phyloP scores from a whole-genome alignment of 306 rosid species.

The Rubus idaeus region DNA sequence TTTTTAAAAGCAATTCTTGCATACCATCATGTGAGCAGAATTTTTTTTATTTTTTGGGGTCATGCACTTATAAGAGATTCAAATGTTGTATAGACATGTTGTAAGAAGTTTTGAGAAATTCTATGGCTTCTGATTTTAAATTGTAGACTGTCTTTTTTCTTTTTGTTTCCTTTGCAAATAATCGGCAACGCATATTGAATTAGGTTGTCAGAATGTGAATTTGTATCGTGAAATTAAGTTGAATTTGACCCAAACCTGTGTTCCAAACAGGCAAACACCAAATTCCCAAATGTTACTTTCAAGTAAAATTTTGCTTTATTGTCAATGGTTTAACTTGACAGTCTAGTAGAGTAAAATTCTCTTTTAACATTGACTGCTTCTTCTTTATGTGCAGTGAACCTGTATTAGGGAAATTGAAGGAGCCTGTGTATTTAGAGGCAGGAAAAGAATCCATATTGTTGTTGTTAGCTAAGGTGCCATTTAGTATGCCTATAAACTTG shows the following conservation, averaged over 20 bases:
- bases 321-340: background rate
- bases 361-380: background rate
- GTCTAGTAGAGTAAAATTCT: background rate
- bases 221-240: too few species aligned
- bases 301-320: background rate
- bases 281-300: too few species aligned
- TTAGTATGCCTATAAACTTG: background rate
- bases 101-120: too few species aligned
- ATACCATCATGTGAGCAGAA: background rate
- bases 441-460: background rate
- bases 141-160: too few species aligned
- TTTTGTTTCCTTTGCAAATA: too few species aligned
- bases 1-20: background rate
- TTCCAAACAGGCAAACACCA: too few species aligned
- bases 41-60: background rate
- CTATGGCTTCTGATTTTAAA: too few species aligned
- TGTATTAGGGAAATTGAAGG: slow-evolving; percentile 5
- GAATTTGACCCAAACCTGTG: too few species aligned
- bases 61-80: background rate
- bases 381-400: slow-evolving; percentile 10
- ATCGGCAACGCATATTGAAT: too few species aligned
- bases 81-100: background rate
- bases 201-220: too few species aligned
- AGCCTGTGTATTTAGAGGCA: background rate
- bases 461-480: slow-evolving; percentile 12